Conservation (phyloP, 805 yeast genomes). For the Tetrapisispora phaffii region DNA sequence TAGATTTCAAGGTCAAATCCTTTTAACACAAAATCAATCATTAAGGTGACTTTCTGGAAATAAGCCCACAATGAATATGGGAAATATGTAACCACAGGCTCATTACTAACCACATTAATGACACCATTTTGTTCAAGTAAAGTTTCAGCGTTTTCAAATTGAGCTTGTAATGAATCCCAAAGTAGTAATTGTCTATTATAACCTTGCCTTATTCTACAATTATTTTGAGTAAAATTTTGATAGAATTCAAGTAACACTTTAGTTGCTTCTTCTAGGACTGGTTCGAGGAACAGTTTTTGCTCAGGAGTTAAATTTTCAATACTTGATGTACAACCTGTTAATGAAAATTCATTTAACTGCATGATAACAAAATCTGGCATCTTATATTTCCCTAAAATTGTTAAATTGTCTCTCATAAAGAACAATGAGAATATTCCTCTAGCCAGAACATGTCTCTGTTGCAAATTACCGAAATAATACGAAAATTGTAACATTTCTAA, state of each 20-base stretch:
- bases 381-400: constrained; percentile 43
- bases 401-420: constrained; percentile 51
- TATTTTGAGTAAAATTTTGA: constrained; percentile 48
- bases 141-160: constrained; percentile 55
- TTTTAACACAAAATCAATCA: constrained; percentile 61
- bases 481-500: constrained; percentile 29
- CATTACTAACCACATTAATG: constrained; percentile 8
- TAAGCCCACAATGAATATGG: constrained; percentile 67
- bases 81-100: constrained; percentile 34
- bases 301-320: constrained; percentile 1
- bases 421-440: constrained; percentile 56
- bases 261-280: constrained; percentile 37
- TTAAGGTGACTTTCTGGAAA: constrained; percentile 52
- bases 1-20: constrained; percentile 73
- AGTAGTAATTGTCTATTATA: constrained; percentile 42
- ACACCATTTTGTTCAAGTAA: constrained; percentile 14
- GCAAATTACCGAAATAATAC: constrained; percentile 25
- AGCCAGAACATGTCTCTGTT: constrained; percentile 37
- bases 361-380: constrained; percentile 32
- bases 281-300: constrained; percentile 6
- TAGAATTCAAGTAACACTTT: constrained; percentile 37
- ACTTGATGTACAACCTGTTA: constrained; percentile 8
- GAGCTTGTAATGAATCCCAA: constrained; percentile 79
- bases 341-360: constrained; percentile 35
- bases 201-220: constrained; percentile 75